Evolutionary conservation across 2,329 filamentous ascomycete genomes (phyloP).

Genomic region (Aurifilum marmelostoma): DNA sequence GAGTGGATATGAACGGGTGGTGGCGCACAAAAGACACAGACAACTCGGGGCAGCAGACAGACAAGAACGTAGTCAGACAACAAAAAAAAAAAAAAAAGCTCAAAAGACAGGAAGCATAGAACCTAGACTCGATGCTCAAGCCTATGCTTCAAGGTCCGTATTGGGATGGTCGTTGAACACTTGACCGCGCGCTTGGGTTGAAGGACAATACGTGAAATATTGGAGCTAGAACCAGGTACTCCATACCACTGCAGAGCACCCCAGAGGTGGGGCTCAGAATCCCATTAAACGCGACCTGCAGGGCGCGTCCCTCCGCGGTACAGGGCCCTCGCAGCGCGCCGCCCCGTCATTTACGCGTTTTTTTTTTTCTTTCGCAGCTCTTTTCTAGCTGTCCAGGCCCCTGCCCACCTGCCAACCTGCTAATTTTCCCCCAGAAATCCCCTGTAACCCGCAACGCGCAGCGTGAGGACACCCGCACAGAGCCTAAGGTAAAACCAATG

Average conservation of each 20-base stretch:
- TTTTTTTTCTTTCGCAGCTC: constrained; percentile 15
- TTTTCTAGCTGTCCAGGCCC: neutral
- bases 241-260: neutral
- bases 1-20: neutral
- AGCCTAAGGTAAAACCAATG: constrained; percentile 16
- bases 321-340: constrained; percentile 6
- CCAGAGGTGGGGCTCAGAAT: neutral
- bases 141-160: neutral
- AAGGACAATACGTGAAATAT: neutral
- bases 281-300: constrained; percentile 29
- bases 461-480: neutral
- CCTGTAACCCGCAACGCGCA: constrained; percentile 9
- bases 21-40: neutral
- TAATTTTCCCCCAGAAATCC: constrained; percentile 1
- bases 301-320: constrained; percentile 9
- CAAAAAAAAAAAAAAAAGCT: no score
- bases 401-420: neutral
- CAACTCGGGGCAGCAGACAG: neutral
- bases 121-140: neutral
- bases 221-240: neutral
- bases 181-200: neutral
- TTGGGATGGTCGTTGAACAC: neutral
- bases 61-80: neutral
- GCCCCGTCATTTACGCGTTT: constrained; percentile 7
- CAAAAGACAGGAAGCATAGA: neutral